Evolutionary conservation across 2,329 filamentous ascomycete genomes (phyloP).

Genomic region (Diaporthe longicolla): DNA sequence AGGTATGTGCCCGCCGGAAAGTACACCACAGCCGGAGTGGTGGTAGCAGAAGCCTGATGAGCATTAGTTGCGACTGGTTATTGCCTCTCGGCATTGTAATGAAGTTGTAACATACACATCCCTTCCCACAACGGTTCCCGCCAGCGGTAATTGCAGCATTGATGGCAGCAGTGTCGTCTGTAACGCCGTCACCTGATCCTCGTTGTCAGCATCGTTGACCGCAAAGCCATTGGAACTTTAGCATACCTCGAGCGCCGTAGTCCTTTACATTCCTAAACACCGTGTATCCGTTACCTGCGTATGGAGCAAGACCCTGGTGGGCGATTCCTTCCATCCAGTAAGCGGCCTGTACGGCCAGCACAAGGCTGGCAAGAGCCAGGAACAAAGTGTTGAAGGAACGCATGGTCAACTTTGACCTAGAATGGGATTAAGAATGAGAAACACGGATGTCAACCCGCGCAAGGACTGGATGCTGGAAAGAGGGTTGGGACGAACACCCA

Average conservation of each 20-base stretch:
- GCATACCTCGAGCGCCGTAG: slow-evolving; percentile 58
- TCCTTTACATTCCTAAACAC: slow-evolving; percentile 64
- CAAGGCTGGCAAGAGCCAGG: slow-evolving; percentile 49
- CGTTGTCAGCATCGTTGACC: slow-evolving; percentile 9
- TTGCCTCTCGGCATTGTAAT: neutral
- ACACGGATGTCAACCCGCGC: slow-evolving; percentile 22
- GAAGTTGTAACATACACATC: slow-evolving; percentile 54
- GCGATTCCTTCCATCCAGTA: slow-evolving; percentile 53
- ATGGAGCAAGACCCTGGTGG: slow-evolving; percentile 61
- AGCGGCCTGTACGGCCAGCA: slow-evolving; percentile 46
- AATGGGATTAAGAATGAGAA: slow-evolving; percentile 13
- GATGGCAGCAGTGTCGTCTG: slow-evolving; percentile 63
- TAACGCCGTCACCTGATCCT: slow-evolving; percentile 57
- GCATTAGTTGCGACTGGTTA: slow-evolving; percentile 38
- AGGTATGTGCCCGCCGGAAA: slow-evolving; percentile 73
- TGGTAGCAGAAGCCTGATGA: slow-evolving; percentile 56
- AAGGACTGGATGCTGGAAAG: slow-evolving; percentile 9
- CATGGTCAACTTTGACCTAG: slow-evolving; percentile 45
- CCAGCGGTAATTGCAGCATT: slow-evolving; percentile 57
- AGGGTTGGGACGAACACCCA: slow-evolving; percentile 37
- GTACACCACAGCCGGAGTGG: slow-evolving; percentile 59
- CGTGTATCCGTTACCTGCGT: slow-evolving; percentile 56
- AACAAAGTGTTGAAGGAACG: slow-evolving; percentile 47
- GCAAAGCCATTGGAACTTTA: neutral
- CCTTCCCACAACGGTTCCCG: slow-evolving; percentile 57